A percentile compares a stretch with the other conserved stretches of the same genome.
Evolutionary conservation across 768 basidiomycete genomes (phyloP).

Genomic region (Calvatia gigantea): DNA sequence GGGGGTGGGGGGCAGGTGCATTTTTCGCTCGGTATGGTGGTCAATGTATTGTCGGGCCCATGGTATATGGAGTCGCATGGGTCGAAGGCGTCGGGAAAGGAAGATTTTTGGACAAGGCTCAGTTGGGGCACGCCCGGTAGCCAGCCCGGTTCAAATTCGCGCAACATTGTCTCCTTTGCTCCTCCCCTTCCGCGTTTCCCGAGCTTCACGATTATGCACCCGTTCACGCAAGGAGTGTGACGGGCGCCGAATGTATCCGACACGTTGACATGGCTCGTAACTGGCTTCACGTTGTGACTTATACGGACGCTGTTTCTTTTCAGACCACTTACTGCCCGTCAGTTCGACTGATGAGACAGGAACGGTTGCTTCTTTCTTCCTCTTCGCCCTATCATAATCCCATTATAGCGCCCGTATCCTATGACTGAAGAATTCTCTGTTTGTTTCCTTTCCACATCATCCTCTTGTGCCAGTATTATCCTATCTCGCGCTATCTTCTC

Average conservation of each 20-base stretch:
- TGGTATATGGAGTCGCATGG: constrained; percentile 13
- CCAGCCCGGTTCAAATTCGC: constrained; percentile 23
- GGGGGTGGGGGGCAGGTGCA: constrained; percentile 45
- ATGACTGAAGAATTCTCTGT: constrained; percentile 14
- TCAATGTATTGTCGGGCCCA: constrained; percentile 17
- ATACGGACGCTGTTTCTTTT: constrained; percentile 80
- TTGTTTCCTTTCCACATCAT: constrained; percentile 15
- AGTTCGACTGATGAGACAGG: constrained; percentile 1
- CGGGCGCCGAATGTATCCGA: constrained; percentile 7
- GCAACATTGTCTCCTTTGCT: constrained; percentile 12
- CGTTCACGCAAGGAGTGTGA: constrained; percentile 5
- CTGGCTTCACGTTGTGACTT: constrained; percentile 20
- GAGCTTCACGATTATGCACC: constrained; percentile 6
- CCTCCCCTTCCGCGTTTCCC: constrained; percentile 8
- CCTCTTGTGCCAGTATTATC: constrained; percentile 10
- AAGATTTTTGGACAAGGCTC: constrained; percentile 19
- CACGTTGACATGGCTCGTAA: constrained; percentile 11
- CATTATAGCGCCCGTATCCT: constrained; percentile 11
- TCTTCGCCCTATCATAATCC: constrained; percentile 12
- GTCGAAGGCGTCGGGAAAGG: constrained; percentile 11
- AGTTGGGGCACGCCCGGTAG: constrained; percentile 43
- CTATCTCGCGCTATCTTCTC: constrained; percentile 8
- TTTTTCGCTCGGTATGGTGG: constrained; percentile 37
- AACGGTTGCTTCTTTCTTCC: constrained; percentile 13
- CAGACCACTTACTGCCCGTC: constrained; percentile 30